These are phyloP conservation scores for Mortierella hygrophila DNA, from an alignment of 192 early-diverging fungal genomes.

Conservation along the genomic window DNA sequence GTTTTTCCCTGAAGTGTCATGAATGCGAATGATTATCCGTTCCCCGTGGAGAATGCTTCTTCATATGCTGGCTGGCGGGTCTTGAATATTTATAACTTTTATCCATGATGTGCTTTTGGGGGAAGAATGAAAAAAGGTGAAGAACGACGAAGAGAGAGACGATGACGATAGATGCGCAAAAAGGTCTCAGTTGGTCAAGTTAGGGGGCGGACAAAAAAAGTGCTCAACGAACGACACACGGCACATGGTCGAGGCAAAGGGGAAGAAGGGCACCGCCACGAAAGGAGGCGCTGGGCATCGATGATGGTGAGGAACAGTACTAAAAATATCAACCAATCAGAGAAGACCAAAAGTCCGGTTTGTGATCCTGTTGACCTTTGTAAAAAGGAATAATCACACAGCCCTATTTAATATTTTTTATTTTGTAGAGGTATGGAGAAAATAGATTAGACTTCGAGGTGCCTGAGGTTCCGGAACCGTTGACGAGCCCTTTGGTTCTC, in stretches of 20 bases:
- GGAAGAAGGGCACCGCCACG: neutral
- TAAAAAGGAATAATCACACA: neutral
- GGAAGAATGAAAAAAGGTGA: neutral
- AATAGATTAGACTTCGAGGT: neutral
- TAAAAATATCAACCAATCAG: slow-evolving; percentile 15
- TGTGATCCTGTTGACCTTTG: neutral
- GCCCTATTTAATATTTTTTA: neutral
- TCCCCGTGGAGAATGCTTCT: neutral
- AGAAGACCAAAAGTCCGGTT: slow-evolving; percentile 26
- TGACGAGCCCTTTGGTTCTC: neutral
- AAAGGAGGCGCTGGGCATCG: slow-evolving; percentile 3
- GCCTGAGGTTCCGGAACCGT: neutral
- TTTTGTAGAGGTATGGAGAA: neutral
- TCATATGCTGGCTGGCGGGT: neutral
- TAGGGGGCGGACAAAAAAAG: neutral
- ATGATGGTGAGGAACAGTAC: neutral
- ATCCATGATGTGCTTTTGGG: neutral
- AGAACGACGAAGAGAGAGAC: neutral
- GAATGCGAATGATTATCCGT: neutral
- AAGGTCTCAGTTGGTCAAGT: neutral
- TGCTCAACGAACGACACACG: neutral
- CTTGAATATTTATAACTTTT: neutral
- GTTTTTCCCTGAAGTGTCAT: neutral
- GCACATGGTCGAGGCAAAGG: slow-evolving; percentile 5
- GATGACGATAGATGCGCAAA: neutral